Evolutionary conservation across 1,284 basidiomycete genomes (phyloP).

Genomic region (Mycocalia duriaeana): DNA sequence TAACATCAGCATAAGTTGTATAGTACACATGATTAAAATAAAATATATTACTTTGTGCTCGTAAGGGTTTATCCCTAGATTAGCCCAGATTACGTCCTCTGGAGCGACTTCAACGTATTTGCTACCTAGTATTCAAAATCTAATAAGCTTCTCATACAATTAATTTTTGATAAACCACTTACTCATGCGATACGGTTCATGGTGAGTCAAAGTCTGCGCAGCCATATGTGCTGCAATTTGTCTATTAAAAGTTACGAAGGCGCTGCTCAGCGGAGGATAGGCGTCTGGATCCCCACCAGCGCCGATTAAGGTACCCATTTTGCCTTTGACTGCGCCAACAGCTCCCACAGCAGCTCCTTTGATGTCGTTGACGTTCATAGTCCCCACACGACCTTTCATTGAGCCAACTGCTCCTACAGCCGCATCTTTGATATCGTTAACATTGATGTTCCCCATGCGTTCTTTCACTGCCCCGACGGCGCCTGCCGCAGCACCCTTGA

Average conservation of each 20-base stretch:
- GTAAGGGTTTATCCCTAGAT: slow-evolving; percentile 86
- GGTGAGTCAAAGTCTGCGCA: slow-evolving; percentile 65
- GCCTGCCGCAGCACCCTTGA: too few relatives aligned
- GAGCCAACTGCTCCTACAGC: too few relatives aligned
- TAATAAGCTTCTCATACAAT: slow-evolving; percentile 19
- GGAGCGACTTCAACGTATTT: slow-evolving; percentile 75
- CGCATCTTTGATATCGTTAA: too few relatives aligned
- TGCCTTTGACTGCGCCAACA: slow-evolving; percentile 15
- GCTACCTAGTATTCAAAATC: slow-evolving; percentile 25
- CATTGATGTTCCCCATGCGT: too few relatives aligned
- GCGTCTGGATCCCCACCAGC: slow-evolving; percentile 24
- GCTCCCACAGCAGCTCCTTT: slow-evolving; percentile 9
- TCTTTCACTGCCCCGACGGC: too few relatives aligned
- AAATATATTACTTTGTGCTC: slow-evolving; percentile 56
- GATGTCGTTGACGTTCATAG: slow-evolving; percentile 8
- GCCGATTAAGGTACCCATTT: slow-evolving; percentile 11
- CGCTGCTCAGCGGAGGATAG: slow-evolving; percentile 75
- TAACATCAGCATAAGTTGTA: too few relatives aligned
- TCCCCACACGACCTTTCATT: too few relatives aligned
- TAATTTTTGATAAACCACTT: slow-evolving; percentile 22
- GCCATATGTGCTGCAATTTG: slow-evolving; percentile 93
- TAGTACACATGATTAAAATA: too few relatives aligned
- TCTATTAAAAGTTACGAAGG: slow-evolving; percentile 90
- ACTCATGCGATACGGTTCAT: slow-evolving; percentile 76
- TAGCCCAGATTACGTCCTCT: slow-evolving; percentile 88